Percentiles rank a stretch among this genome's conserved stretches.
These are phyloP conservation scores for Nemania serpens DNA, from an alignment of 2,329 filamentous ascomycete species.

Conservation along the genomic window DNA sequence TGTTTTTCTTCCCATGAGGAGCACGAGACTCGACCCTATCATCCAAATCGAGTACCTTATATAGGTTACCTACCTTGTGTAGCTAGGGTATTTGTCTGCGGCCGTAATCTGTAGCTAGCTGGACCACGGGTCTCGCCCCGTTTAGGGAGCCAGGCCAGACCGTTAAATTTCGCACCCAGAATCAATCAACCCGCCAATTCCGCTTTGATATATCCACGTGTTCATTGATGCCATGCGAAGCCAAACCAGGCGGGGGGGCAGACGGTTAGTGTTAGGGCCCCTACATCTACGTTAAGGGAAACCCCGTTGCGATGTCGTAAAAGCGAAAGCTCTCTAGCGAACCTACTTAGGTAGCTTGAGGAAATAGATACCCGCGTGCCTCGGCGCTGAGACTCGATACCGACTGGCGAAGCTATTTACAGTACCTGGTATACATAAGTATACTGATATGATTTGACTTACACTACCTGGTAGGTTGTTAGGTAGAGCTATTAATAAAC, in stretches of 20 bases:
- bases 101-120: too few species aligned
- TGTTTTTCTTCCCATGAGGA: too few species aligned
- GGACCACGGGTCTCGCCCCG: too few species aligned
- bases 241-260: background rate
- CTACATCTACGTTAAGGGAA: background rate
- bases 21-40: too few species aligned
- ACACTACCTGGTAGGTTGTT: too few species aligned
- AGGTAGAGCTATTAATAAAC: constrained; percentile 17
- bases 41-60: too few species aligned
- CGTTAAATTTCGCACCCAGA: background rate
- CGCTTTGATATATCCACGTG: too few species aligned
- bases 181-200: too few species aligned
- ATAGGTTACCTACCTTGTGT: too few species aligned
- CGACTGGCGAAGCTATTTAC: background rate
- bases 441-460: constrained; percentile 7
- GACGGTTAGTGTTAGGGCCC: background rate
- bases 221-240: background rate
- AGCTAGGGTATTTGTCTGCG: too few species aligned
- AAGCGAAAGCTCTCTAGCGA: constrained; percentile 6
- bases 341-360: background rate
- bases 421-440: background rate
- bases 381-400: background rate
- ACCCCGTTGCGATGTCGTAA: background rate
- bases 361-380: too few species aligned
- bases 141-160: too few species aligned